phyloP scores from a whole-genome alignment of 495 filamentous ascomycete genomes.

The Terfezia boudieri region DNA sequence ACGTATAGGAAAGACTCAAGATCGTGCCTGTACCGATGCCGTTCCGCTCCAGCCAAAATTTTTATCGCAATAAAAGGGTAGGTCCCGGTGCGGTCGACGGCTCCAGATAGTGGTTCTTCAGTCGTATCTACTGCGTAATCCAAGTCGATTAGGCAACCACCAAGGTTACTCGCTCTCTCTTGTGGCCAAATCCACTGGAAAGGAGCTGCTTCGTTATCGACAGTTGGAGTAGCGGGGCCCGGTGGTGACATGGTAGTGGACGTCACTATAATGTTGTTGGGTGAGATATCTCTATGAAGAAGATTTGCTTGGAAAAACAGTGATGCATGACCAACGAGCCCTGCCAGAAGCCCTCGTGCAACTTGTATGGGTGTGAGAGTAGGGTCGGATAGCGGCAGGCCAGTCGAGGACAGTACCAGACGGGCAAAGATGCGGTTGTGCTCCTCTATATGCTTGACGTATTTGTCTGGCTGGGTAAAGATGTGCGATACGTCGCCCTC shows the following conservation, averaged over 20 bases:
- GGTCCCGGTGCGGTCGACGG: constrained; percentile 7
- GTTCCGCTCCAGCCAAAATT: neutral
- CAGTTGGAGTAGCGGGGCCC: neutral
- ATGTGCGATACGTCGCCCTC: no score
- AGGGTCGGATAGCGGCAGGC: neutral
- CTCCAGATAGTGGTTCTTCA: neutral
- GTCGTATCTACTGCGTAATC: neutral
- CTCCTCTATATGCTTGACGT: no score
- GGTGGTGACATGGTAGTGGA: neutral
- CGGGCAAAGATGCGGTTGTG: neutral
- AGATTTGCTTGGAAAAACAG: neutral
- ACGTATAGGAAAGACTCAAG: constrained; percentile 12
- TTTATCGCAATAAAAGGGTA: constrained; percentile 8
- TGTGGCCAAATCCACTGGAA: neutral
- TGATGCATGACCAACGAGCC: neutral
- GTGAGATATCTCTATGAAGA: neutral
- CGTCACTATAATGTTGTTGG: neutral
- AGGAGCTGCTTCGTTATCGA: neutral
- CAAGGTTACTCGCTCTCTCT: neutral
- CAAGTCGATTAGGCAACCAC: neutral
- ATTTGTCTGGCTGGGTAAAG: no score
- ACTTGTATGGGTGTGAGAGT: neutral
- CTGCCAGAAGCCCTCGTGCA: neutral
- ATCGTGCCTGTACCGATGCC: constrained; percentile 8
- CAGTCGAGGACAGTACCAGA: neutral